These are phyloP conservation scores for Penicillium nucicola DNA, from an alignment of 495 filamentous ascomycete species.

Conservation along the genomic window DNA sequence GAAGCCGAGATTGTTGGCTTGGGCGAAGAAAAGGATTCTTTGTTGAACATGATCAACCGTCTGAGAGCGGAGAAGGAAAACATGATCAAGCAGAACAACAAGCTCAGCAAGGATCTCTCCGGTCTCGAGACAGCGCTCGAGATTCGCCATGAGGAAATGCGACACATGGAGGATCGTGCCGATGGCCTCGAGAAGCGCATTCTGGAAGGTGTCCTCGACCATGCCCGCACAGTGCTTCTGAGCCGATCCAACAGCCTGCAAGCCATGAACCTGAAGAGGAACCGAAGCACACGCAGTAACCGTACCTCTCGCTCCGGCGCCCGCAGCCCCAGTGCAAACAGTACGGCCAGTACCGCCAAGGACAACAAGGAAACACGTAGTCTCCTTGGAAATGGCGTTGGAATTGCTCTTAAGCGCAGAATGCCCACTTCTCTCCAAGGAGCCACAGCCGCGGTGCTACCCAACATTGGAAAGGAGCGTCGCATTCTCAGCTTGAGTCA, in stretches of 20 bases:
- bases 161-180: constrained; percentile 81
- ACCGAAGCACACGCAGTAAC: constrained; percentile 36
- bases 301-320: constrained; percentile 38
- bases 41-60: constrained; percentile 54
- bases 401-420: constrained; percentile 52
- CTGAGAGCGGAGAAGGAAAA: constrained; percentile 68
- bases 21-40: constrained; percentile 61
- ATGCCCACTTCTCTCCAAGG: constrained; percentile 37
- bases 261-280: constrained; percentile 73
- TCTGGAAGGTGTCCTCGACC: constrained; percentile 90
- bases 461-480: constrained; percentile 51
- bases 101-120: constrained; percentile 78
- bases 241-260: constrained; percentile 43
- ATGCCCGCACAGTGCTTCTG: constrained; percentile 81
- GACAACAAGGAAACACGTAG: constrained; percentile 38
- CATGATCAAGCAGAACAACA: constrained; percentile 67
- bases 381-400: constrained; percentile 47
- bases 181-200: constrained; percentile 88
- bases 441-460: constrained; percentile 46
- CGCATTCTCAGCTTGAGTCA: constrained; percentile 87
- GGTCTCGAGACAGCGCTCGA: constrained; percentile 83
- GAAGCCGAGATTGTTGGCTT: constrained; percentile 66
- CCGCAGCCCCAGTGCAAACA: constrained; percentile 40
- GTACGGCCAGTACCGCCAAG: constrained; percentile 36
- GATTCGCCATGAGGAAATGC: constrained; percentile 85